A percentile compares a stretch with the other conserved stretches of the same genome.
Conservation (phyloP, 2,329 filamentous ascomycete species). For the Hymenoscyphus salicellus region DNA sequence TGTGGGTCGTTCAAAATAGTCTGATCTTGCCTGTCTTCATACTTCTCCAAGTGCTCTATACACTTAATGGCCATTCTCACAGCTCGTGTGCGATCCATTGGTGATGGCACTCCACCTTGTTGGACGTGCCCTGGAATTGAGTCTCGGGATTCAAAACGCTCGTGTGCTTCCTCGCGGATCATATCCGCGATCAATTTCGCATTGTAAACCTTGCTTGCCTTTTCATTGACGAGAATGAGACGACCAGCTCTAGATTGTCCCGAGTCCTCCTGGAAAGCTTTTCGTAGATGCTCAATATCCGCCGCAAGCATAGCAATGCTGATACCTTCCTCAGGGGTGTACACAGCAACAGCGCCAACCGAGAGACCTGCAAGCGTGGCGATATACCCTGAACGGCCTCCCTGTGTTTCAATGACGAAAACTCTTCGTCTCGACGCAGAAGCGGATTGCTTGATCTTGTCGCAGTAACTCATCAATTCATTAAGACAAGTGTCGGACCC, state of each 20-base stretch:
- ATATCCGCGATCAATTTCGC: conserved; percentile 94
- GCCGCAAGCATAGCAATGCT: conserved; percentile 86
- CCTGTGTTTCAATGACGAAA: conserved; percentile 97
- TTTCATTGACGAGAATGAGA: conserved; percentile 94
- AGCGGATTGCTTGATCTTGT: conserved; percentile 95
- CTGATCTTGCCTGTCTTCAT: conserved; percentile 61
- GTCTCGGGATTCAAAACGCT: conserved; percentile 87
- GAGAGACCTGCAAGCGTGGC: conserved; percentile 85
- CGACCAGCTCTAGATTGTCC: conserved; percentile 89
- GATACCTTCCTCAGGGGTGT: conserved; percentile 95
- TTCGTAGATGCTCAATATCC: conserved; percentile 84
- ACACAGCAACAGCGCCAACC: conserved; percentile 90
- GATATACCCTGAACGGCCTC: conserved; percentile 89
- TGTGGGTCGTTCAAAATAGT: conserved; percentile 71
- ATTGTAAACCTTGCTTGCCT: conserved; percentile 83
- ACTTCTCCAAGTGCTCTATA: conserved; percentile 84
- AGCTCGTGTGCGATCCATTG: conserved; percentile 93
- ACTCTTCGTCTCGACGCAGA: conserved; percentile 89
- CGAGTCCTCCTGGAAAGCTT: conserved; percentile 79
- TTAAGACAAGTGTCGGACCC: conserved; percentile 97
- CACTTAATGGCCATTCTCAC: conserved; percentile 91
- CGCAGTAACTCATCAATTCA: conserved; percentile 89
- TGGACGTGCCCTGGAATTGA: conserved; percentile 93
- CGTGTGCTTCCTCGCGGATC: conserved; percentile 88
- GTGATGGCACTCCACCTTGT: conserved; percentile 86